Evolutionary conservation across 2,329 filamentous ascomycete species (phyloP).

Genomic region (Penicillium aurantiogriseum): DNA sequence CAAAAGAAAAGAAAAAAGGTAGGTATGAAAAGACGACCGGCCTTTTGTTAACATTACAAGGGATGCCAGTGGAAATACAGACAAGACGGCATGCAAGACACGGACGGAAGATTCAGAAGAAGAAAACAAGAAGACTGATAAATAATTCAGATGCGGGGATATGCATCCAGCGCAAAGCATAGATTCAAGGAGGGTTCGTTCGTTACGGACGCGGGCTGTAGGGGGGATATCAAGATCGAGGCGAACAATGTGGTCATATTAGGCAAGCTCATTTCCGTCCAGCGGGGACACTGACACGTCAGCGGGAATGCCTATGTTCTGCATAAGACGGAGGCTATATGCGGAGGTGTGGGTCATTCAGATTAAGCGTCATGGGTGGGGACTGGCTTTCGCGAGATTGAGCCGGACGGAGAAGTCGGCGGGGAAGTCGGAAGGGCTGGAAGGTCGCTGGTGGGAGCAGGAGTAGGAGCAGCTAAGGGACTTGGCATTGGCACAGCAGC

Average conservation of each 20-base stretch:
- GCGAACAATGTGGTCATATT: slow-evolving; percentile 8
- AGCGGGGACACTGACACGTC: slow-evolving; percentile 16
- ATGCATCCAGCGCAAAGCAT: slow-evolving; percentile 3
- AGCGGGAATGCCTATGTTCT: slow-evolving; percentile 9
- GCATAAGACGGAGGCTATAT: not conserved
- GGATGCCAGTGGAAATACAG: slow-evolving; percentile 1
- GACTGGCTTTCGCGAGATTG: slow-evolving; percentile 56
- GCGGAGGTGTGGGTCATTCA: slow-evolving; percentile 12
- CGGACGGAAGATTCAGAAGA: slow-evolving; percentile 8
- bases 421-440: slow-evolving; percentile 45
- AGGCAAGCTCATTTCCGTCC: slow-evolving; percentile 20
- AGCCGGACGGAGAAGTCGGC: slow-evolving; percentile 33
- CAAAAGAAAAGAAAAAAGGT: not conserved
- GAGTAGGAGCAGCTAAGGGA: slow-evolving; percentile 26
- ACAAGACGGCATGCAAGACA: slow-evolving; percentile 3
- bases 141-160: not conserved
- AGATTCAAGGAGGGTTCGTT: slow-evolving; percentile 15
- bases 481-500: slow-evolving; percentile 25
- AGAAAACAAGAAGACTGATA: not conserved
- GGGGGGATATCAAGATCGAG: slow-evolving; percentile 8
- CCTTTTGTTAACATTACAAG: slow-evolving; percentile 4
- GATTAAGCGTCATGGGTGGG: slow-evolving; percentile 47
- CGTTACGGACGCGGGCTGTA: slow-evolving; percentile 19
- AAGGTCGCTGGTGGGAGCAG: slow-evolving; percentile 39
- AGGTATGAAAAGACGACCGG: not conserved